Evolutionary conservation across 2,329 filamentous ascomycete species (phyloP), one percentile per base, ranked within the genome.

Genomic region (Cercospora nicotianae): DNA sequence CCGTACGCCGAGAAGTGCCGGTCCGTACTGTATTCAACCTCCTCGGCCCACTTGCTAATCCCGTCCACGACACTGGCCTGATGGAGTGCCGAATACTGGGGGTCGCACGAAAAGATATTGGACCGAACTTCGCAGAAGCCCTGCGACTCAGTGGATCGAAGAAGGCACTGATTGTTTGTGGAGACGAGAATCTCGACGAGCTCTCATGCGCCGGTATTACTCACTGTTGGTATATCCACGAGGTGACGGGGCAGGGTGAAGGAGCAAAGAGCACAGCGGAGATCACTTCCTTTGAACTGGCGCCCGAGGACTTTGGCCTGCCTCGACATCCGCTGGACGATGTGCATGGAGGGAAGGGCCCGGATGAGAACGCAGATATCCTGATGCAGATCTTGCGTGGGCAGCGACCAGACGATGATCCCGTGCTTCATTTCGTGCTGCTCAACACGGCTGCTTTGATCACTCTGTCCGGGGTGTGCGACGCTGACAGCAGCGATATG

Each of bases 1-100:
- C 90, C 1, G 90, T 97, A 71, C 90, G 95, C 70, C 91, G 89
- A 77, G 91, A 96, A 78, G 87, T 99, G 23, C 94, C 94, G 67
- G 94, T 95, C 86, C 89, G 95, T 75, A 99, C 95, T 1, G 94
- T 99, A 73, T 99, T 99, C 88, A 99, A 99, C 81, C 87, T 99
- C 16, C 87, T 99, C 60, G 95, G 95, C 0, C 95, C 95, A 0
- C 84, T 99, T 30, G 91, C 93, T 57, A 98, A 98, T 80, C 95
- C 95, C 0, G 87, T 96, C 18, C 92, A 97, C 75, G 88, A 89
- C 74, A 83, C 87, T 39, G 79, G 80, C 5, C 72, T 83, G 12
- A 87, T 99, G 67, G 95, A 99, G 82, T 93, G 94, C 12, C 89
- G 95, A 31, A 87, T 99, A 67, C 88, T 99, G n/a, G 95, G 95